Evolutionary conservation across 2,329 filamentous ascomycete species (phyloP).

Genomic region (Stagonosporopsis chrysanthemi): DNA sequence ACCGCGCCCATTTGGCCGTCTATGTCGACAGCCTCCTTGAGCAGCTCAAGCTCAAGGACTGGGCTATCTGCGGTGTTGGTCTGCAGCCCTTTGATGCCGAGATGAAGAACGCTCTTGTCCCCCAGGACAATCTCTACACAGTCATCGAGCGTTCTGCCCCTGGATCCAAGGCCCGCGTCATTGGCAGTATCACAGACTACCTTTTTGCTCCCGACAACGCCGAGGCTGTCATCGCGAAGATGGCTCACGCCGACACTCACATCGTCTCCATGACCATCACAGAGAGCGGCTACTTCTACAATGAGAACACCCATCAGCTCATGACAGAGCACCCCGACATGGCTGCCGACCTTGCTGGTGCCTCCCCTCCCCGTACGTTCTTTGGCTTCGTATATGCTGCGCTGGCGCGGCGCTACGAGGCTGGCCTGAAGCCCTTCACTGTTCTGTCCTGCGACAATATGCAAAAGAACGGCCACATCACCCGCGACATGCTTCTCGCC

Average conservation of each 20-base stretch:
- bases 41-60: constrained; percentile 35
- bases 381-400: constrained; percentile 39
- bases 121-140: constrained; percentile 41
- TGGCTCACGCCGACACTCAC: constrained; percentile 40
- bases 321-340: constrained; percentile 37
- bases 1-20: constrained; percentile 38
- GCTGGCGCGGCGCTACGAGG: constrained; percentile 34
- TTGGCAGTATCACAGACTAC: constrained; percentile 40
- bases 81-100: constrained; percentile 37
- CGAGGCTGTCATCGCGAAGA: constrained; percentile 41
- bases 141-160: constrained; percentile 36
- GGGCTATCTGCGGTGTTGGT: constrained; percentile 41
- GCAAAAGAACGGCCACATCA: constrained; percentile 41
- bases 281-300: constrained; percentile 41
- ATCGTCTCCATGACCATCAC: constrained; percentile 43
- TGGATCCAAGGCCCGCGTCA: constrained; percentile 33
- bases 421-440: constrained; percentile 38
- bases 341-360: constrained; percentile 33
- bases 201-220: constrained; percentile 39
- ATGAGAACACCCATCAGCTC: constrained; percentile 42
- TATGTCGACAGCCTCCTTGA: constrained; percentile 40
- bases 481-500: constrained; percentile 35
- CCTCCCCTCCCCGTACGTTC: constrained; percentile 33
- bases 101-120: constrained; percentile 35
- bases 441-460: constrained; percentile 44